Conservation (phyloP, 169 alveolate genomes). For the Perkinsus olseni region DNA sequence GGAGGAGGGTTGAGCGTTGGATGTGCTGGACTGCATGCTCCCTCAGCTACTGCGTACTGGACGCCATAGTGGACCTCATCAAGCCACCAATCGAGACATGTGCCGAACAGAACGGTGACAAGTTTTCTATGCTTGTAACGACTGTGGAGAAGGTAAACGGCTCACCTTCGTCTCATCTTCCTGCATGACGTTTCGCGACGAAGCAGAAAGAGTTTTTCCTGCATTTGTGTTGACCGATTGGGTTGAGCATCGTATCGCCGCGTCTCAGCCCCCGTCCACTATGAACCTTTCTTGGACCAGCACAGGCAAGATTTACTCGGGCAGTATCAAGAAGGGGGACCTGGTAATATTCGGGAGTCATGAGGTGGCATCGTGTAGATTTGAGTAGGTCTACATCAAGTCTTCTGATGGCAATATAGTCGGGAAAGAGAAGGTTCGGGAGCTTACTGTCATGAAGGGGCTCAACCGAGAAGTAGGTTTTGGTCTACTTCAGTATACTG, state of each 20-base stretch:
- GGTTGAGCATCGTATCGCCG: not conserved
- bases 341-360: constrained; percentile 23
- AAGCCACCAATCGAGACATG: not conserved
- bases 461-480: constrained; percentile 21
- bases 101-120: not conserved
- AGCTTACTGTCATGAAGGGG: constrained; percentile 28
- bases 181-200: too few relatives aligned
- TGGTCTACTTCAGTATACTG: too few relatives aligned
- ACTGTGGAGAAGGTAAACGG: not conserved
- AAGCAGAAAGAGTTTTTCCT: too few relatives aligned
- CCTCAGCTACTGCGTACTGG: not conserved
- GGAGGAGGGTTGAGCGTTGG: not conserved
- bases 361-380: too few relatives aligned
- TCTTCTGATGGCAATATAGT: not conserved
- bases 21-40: not conserved
- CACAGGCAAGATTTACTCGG: constrained; percentile 63
- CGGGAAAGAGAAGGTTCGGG: not conserved
- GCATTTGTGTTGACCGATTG: not conserved
- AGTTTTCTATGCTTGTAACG: not conserved
- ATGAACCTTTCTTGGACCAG: not conserved
- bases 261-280: not conserved
- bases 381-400: not conserved
- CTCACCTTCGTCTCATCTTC: too few relatives aligned
- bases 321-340: constrained; percentile 48
- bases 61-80: not conserved